phyloP scores from a whole-genome alignment of 2,329 filamentous ascomycete species.

The Orbilia blumenaviensis region DNA sequence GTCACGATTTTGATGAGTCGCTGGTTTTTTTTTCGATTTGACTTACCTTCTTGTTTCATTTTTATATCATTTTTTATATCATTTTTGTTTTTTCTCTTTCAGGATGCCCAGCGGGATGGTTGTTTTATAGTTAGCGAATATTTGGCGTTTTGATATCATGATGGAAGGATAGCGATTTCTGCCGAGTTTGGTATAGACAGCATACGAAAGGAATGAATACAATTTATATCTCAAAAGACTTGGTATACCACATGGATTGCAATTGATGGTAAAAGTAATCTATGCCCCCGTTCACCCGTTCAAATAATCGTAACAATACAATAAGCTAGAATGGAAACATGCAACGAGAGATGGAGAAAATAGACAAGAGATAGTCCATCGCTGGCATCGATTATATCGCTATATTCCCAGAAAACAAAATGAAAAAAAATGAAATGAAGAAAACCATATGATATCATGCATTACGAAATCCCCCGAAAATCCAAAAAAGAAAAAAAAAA shows the following conservation, averaged over 20 bases:
- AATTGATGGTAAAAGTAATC: constrained; percentile 8
- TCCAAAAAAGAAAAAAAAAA: background rate
- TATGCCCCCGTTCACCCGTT: background rate
- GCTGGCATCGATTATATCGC: constrained; percentile 33
- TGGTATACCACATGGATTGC: background rate
- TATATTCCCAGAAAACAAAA: constrained; percentile 18
- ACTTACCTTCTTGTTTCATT: background rate
- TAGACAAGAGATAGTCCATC: constrained; percentile 10
- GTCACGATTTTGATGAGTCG: background rate
- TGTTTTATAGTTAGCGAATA: constrained; percentile 6
- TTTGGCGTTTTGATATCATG: background rate
- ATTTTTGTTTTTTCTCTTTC: constrained; percentile 12
- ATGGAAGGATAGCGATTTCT: constrained; percentile 3
- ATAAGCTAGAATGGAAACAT: background rate
- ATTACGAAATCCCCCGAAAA: background rate
- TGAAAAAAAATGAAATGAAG: no score
- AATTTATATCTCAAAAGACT: background rate
- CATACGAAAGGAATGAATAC: background rate
- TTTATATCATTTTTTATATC: background rate
- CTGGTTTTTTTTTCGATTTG: background rate
- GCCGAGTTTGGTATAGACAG: background rate
- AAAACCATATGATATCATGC: constrained; percentile 15
- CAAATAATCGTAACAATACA: background rate
- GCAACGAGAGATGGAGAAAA: background rate
- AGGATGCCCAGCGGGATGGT: background rate